Percentiles rank a stretch among this genome's conserved stretches.
Evolutionary conservation across 108 stramenopile genomes (phyloP).

Genomic region (Cyclotella distinguenda): DNA sequence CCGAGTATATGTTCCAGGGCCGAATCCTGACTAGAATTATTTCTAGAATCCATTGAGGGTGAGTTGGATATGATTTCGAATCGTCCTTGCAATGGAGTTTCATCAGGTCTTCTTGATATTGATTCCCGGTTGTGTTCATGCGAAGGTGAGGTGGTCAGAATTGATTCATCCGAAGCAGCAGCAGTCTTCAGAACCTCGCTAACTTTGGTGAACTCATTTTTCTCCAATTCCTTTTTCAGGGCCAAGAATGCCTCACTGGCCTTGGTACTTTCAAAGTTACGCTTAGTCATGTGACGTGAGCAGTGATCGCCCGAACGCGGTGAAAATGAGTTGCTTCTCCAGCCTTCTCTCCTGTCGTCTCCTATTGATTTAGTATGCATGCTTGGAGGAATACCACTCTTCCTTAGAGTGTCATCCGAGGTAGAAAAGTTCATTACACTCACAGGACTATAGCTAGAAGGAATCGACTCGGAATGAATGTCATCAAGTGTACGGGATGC

Average conservation of each 20-base stretch:
- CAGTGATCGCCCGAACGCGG: background rate
- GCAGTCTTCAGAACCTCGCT: background rate
- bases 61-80: background rate
- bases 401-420: background rate
- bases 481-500: background rate
- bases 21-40: background rate
- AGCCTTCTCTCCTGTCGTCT: background rate
- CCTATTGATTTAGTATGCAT: background rate
- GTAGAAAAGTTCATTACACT: background rate
- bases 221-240: constrained; percentile 8
- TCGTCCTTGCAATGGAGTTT: background rate
- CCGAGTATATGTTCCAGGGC: background rate
- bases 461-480: background rate
- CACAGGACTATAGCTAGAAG: background rate
- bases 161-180: background rate
- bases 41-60: background rate
- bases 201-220: constrained; percentile 9
- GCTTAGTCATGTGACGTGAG: background rate
- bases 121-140: background rate
- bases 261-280: background rate
- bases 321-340: background rate
- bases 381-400: background rate
- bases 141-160: background rate
- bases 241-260: background rate
- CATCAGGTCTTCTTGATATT: background rate